Base-by-base conservation (phyloP, 202 grass and related monocot genomes). In the Zoysia matrella region DNA sequence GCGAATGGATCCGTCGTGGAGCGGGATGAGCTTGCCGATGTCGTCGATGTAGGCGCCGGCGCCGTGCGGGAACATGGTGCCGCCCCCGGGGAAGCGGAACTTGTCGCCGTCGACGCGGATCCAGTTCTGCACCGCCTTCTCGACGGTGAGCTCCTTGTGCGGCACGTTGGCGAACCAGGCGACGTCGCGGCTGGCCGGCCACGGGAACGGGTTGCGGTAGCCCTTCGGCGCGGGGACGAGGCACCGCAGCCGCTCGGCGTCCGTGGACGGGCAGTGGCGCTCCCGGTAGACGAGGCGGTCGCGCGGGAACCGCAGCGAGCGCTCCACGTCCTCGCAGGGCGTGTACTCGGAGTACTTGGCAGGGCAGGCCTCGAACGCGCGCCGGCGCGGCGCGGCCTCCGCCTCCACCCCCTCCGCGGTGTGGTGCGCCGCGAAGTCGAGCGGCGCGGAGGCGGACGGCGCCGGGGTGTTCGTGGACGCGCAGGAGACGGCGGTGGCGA, bases 111-210 rank as follows among this genome's bases (percentile, higher is more conserved):
- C 22, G 22, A 30, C 22, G 22, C 22, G 22, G 22, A 30, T 30
- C 22, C 22, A 30, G 22, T 30, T 30, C 22, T 30, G 22, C 22
- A 30, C 22, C 22, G 22, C 22, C 22, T 30, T 30, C 22, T 30
- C 22, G 22, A 30, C 22, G 22, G 22, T 30, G 22, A 30, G 22
- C 22, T 30, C 22, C 22, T 30, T 30, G 22, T 30, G 22, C 22
- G 22, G 22, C 67, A 94, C 94, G 88, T 97, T 97, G 61, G 92
- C 90, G 73, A 94, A 92, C 94, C 92, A 94, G 18, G 90, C 89
- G 77, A 87, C 67, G 45, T 84, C 88, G 78, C 94, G 88, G 81
- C 94, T 97, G 45, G 75, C 12, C 0, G 94, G 94, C 94, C 94
- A 97, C 50, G 86, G 88, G 78, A 94, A 94, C 44, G 92, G 94